A percentile compares a stretch with the other conserved stretches of the same genome.
Conservation (phyloP, 2,329 filamentous ascomycete genomes). For the Penicillium sp. region DNA sequence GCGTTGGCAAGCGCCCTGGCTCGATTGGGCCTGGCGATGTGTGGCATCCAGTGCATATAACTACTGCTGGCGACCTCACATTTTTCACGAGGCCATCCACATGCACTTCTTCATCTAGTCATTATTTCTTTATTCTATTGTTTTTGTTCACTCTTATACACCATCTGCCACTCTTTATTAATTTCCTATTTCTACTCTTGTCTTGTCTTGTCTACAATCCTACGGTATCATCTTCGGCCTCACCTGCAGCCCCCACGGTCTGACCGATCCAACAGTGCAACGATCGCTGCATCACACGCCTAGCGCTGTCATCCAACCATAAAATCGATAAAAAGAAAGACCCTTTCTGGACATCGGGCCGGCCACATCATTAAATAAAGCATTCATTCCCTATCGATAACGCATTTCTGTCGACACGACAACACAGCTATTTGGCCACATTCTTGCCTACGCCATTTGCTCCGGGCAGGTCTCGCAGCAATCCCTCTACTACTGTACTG, state of each 20-base stretch:
- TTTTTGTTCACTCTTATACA: neutral
- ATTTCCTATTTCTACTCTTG: slow-evolving; percentile 16
- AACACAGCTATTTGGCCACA: slow-evolving; percentile 32
- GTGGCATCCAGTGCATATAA: slow-evolving; percentile 27
- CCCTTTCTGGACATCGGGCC: neutral
- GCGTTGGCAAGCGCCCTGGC: slow-evolving; percentile 15
- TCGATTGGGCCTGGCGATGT: slow-evolving; percentile 15
- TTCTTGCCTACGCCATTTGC: slow-evolving; percentile 22
- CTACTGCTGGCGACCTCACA: slow-evolving; percentile 17
- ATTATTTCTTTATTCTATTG: neutral
- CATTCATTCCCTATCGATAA: slow-evolving; percentile 20
- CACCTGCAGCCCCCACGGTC: slow-evolving; percentile 12
- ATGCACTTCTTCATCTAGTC: slow-evolving; percentile 21
- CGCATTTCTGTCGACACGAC: slow-evolving; percentile 34
- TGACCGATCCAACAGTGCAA: slow-evolving; percentile 5
- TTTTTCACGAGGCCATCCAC: slow-evolving; percentile 33
- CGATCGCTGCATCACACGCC: slow-evolving; percentile 11
- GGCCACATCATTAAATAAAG: neutral
- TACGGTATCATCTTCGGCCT: slow-evolving; percentile 13
- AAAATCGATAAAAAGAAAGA: neutral
- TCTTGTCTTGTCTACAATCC: no score
- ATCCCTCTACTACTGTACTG: slow-evolving; percentile 3
- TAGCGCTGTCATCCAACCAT: slow-evolving; percentile 14
- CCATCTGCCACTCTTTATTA: slow-evolving; percentile 9
- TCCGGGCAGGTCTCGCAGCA: slow-evolving; percentile 25